Evolutionary conservation across 1,284 basidiomycete genomes (phyloP).

Genomic region (Inonotus hispidus): DNA sequence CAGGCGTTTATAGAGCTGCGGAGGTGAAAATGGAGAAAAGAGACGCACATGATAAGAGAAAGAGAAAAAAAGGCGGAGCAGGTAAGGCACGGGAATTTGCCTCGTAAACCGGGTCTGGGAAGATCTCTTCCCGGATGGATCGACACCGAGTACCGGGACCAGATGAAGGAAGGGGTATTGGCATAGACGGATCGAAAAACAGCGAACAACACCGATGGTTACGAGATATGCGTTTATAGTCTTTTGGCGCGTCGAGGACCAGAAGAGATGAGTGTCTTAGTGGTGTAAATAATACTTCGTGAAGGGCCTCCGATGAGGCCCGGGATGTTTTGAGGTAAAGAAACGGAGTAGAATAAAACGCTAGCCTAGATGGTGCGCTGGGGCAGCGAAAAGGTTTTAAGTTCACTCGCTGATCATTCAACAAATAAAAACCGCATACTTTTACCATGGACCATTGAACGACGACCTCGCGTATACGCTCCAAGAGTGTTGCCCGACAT

Average conservation of each 20-base stretch:
- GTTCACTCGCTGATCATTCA: background rate
- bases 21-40: background rate
- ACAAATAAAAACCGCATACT: constrained; percentile 26
- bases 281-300: background rate
- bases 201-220: background rate
- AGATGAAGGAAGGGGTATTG: background rate
- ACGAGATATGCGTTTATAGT: background rate
- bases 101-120: too few relatives aligned
- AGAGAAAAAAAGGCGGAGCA: background rate
- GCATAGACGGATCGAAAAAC: background rate
- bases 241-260: background rate
- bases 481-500: constrained; percentile 53
- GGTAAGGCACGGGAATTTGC: background rate
- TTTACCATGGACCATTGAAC: constrained; percentile 76
- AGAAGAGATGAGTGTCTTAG: background rate
- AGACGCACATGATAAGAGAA: background rate
- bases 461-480: constrained; percentile 62
- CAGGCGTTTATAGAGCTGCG: background rate
- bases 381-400: background rate
- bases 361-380: background rate
- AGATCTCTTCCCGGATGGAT: background rate
- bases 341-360: background rate
- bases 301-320: background rate
- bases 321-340: background rate
- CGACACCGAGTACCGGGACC: background rate